These are phyloP conservation scores for Clarkia xantiana DNA, from an alignment of 345 rosid genomes.

Conservation along the genomic window DNA sequence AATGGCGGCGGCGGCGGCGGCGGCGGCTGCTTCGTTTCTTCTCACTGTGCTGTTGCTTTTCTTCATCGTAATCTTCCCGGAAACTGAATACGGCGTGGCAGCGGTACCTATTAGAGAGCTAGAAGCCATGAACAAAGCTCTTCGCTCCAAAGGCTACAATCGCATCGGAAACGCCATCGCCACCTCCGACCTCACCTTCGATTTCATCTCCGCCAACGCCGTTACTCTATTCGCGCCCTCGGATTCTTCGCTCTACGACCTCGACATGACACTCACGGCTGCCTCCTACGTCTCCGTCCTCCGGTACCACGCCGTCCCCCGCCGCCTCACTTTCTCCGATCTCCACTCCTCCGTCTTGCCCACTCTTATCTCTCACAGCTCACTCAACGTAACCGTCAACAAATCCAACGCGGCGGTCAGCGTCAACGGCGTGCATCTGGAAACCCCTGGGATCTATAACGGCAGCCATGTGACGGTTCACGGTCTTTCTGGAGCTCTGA, in stretches of 20 bases:
- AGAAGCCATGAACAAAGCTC: constrained; percentile 21
- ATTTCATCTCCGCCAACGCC: constrained; percentile 24
- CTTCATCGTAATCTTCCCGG: constrained; percentile 10
- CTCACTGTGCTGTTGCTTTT: not conserved
- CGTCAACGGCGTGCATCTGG: constrained; percentile 16
- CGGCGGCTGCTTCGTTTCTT: not conserved
- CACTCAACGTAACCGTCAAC: constrained; percentile 13
- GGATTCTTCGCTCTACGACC: constrained; percentile 26
- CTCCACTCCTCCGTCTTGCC: constrained; percentile 22
- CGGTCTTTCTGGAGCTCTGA: constrained; percentile 16
- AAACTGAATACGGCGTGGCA: constrained; percentile 2
- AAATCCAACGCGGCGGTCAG: not conserved
- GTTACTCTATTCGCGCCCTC: constrained; percentile 28
- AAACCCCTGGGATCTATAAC: constrained; percentile 26
- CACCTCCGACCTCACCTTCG: constrained; percentile 35
- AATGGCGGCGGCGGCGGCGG: too few species aligned
- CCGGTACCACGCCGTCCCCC: constrained; percentile 27
- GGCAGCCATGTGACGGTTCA: constrained; percentile 26
- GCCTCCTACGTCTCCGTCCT: constrained; percentile 27
- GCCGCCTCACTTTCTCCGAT: constrained; percentile 22
- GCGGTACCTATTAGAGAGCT: constrained; percentile 22
- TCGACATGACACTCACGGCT: constrained; percentile 33
- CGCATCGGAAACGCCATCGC: constrained; percentile 44
- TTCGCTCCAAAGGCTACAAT: constrained; percentile 25
- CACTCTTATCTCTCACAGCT: constrained; percentile 23